phyloP scores from a whole-genome alignment of 768 basidiomycete species.

The Xerocomellus dryophilus region DNA sequence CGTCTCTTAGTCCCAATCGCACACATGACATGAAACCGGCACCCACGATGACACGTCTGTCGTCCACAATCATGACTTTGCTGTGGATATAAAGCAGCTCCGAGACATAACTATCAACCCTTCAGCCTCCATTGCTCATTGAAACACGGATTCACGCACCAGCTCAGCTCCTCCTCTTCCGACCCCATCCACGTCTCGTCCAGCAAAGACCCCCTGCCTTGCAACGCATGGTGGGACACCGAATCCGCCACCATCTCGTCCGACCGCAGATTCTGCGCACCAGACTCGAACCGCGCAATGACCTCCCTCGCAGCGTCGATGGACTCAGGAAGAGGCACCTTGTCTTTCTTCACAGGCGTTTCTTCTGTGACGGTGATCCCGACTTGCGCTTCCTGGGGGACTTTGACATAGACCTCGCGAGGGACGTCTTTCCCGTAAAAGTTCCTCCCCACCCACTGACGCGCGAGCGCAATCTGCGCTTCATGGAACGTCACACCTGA shows the following conservation, averaged over 20 bases:
- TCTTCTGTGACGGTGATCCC: slow-evolving; percentile 53
- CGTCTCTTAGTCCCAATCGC: slow-evolving; percentile 1
- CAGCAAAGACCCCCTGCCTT: slow-evolving; percentile 55
- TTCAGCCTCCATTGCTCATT: slow-evolving; percentile 4
- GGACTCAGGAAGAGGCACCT: slow-evolving; percentile 62
- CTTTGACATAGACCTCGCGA: slow-evolving; percentile 55
- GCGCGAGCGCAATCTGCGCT: slow-evolving; percentile 82
- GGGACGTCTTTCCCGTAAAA: slow-evolving; percentile 35
- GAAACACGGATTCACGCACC: slow-evolving; percentile 47
- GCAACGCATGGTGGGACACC: slow-evolving; percentile 77
- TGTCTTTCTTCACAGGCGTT: slow-evolving; percentile 51
- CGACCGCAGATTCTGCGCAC: slow-evolving; percentile 49
- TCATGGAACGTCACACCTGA: slow-evolving; percentile 80
- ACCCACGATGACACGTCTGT: slow-evolving; percentile 81
- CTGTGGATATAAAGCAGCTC: slow-evolving; percentile 81
- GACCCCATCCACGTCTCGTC: slow-evolving; percentile 85
- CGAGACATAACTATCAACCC: slow-evolving; percentile 60
- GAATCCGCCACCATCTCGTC: slow-evolving; percentile 69
- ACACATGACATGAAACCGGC: background rate
- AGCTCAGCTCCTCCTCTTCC: slow-evolving; percentile 76
- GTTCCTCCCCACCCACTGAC: slow-evolving; percentile 65
- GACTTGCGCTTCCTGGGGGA: slow-evolving; percentile 49
- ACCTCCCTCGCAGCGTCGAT: slow-evolving; percentile 67
- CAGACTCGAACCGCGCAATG: slow-evolving; percentile 68
- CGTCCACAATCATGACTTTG: slow-evolving; percentile 94